These are phyloP conservation scores for Colletotrichum eleusines DNA, from an alignment of 2,329 filamentous ascomycete species.

Conservation along the genomic window DNA sequence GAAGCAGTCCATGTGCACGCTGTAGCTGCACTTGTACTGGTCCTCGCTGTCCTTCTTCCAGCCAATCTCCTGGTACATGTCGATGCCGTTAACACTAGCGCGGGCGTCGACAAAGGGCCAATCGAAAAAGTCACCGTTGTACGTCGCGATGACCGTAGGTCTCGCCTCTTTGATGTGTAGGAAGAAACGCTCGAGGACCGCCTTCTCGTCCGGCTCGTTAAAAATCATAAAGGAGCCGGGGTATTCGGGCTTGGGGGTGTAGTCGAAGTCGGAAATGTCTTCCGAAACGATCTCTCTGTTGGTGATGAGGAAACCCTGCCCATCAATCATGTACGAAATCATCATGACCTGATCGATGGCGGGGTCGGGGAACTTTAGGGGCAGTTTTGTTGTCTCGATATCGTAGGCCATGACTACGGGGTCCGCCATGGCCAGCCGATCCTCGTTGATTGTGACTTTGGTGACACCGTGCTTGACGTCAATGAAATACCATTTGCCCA, in stretches of 20 bases:
- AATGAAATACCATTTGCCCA: constrained; percentile 97
- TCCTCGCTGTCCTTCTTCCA: constrained; percentile 96
- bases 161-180: constrained; percentile 93
- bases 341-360: constrained; percentile 99
- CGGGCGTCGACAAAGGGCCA: constrained; percentile 98
- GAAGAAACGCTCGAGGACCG: constrained; percentile 90
- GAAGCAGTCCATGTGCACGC: constrained; percentile 99
- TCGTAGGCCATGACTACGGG: constrained; percentile 99
- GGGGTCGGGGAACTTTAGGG: constrained; percentile 96
- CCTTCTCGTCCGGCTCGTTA: constrained; percentile 95
- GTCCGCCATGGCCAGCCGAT: constrained; percentile 89
- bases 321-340: constrained; percentile 99
- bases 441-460: constrained; percentile 86
- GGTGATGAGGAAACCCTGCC: constrained; percentile 96
- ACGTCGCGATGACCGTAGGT: constrained; percentile 98
- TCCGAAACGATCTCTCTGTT: constrained; percentile 98
- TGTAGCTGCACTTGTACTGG: constrained; percentile 95
- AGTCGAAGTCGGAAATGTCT: constrained; percentile 97
- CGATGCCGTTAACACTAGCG: constrained; percentile 93
- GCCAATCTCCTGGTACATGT: constrained; percentile 99
- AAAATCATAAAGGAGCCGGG: constrained; percentile 97
- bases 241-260: constrained; percentile 97
- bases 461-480: constrained; percentile 93
- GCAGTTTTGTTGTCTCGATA: constrained; percentile 97
- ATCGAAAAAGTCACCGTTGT: constrained; percentile 99